Conservation (phyloP, 495 filamentous ascomycete species). For the Talaromyces nanjingensis region DNA sequence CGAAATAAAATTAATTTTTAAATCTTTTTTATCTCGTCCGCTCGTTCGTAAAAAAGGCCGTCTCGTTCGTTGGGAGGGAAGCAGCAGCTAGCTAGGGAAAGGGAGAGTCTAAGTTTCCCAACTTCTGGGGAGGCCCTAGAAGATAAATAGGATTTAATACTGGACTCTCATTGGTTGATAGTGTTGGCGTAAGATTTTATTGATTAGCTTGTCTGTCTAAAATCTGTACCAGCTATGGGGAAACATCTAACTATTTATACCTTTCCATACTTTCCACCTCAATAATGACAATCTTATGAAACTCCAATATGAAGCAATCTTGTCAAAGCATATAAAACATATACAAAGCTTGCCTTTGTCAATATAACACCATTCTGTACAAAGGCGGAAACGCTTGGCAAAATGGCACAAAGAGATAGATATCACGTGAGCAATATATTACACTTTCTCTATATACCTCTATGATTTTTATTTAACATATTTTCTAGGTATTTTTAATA, state of each 20-base stretch:
- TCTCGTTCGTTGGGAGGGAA: background rate
- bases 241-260: too few relatives aligned
- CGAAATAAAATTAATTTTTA: background rate
- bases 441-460: background rate
- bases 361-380: too few relatives aligned
- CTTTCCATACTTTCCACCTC: too few relatives aligned
- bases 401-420: background rate
- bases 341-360: too few relatives aligned
- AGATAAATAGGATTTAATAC: background rate
- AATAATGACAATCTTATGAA: too few relatives aligned
- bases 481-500: background rate
- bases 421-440: background rate
- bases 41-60: too few relatives aligned
- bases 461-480: background rate
- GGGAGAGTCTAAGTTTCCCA: background rate
- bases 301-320: too few relatives aligned
- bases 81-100: background rate
- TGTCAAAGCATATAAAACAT: too few relatives aligned
- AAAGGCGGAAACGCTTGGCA: too few relatives aligned
- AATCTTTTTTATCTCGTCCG: background rate
- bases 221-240: too few relatives aligned
- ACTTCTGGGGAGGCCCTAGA: background rate
- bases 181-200: too few relatives aligned
- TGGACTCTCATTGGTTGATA: background rate
- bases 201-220: too few relatives aligned